A percentile compares a stretch with the other conserved stretches of the same genome.
These are phyloP conservation scores for Strigomonas galati DNA, from an alignment of 208 protist species.

Conservation along the genomic window DNA sequence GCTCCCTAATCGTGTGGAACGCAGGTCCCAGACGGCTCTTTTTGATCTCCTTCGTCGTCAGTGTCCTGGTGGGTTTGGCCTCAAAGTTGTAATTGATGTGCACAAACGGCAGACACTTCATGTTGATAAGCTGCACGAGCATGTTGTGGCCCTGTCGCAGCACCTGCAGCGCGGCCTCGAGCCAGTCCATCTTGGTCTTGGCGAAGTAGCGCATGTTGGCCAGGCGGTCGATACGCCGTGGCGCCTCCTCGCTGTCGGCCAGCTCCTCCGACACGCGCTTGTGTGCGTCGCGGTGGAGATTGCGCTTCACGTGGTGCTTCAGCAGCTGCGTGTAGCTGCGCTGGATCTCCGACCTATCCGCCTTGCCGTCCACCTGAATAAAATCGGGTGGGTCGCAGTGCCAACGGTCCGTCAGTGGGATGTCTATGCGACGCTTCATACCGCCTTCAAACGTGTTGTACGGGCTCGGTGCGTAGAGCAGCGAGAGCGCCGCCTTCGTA, in stretches of 20 bases:
- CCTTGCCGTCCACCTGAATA: constrained; percentile 39
- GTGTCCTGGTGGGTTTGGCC: constrained; percentile 99
- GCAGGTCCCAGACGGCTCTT: constrained; percentile 99
- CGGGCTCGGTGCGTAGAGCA: constrained; percentile 98
- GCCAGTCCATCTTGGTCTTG: constrained; percentile 99
- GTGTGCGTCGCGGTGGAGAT: constrained; percentile 90
- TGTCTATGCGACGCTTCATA: constrained; percentile 96
- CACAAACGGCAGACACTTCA: constrained; percentile 99
- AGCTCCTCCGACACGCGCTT: constrained; percentile 33
- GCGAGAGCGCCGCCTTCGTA: constrained; percentile 94
- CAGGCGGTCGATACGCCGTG: constrained; percentile 91
- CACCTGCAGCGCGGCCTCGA: constrained; percentile 99
- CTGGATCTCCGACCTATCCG: constrained; percentile 88
- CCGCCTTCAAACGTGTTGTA: constrained; percentile 96
- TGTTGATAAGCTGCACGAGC: constrained; percentile 99
- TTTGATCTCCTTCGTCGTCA: constrained; percentile 99
- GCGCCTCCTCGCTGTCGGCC: constrained; percentile 16
- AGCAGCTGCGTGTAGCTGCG: constrained; percentile 99
- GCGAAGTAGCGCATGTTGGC: constrained; percentile 99
- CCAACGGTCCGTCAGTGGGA: constrained; percentile 99
- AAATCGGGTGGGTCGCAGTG: constrained; percentile 94
- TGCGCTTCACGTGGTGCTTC: constrained; percentile 99
- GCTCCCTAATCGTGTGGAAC: constrained; percentile 99
- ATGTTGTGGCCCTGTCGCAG: constrained; percentile 99
- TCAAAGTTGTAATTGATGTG: constrained; percentile 99